Percentiles rank a stretch among this genome's conserved stretches.
phyloP scores from a whole-genome alignment of 129 eudicot genomes.

The Centaurea solstitialis region DNA sequence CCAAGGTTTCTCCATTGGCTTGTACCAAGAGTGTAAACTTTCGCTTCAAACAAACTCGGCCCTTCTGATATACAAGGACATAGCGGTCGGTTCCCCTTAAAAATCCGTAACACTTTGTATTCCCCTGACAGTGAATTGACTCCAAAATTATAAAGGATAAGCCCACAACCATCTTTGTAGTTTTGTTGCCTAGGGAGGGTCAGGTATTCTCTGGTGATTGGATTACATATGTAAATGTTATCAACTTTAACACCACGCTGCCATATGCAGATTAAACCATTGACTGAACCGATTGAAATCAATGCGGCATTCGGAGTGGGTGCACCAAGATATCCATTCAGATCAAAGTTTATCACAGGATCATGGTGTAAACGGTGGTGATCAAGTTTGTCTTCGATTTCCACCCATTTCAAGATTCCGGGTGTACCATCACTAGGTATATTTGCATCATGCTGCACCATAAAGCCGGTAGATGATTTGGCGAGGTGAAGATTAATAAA shows the following conservation, averaged over 20 bases:
- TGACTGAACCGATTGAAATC: conserved; percentile 28
- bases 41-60: conserved; percentile 12
- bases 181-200: conserved; percentile 17
- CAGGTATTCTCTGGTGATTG: conserved; percentile 38
- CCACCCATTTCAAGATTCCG: conserved; percentile 12
- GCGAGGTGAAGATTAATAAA: conserved; percentile 28
- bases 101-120: conserved; percentile 38
- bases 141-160: conserved; percentile 27
- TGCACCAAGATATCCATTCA: background rate
- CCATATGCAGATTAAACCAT: conserved; percentile 42
- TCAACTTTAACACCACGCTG: background rate
- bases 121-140: background rate
- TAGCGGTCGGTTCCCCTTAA: background rate
- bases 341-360: background rate
- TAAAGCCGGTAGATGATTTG: conserved; percentile 22
- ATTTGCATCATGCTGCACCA: conserved; percentile 15
- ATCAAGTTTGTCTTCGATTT: conserved; percentile 17
- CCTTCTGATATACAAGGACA: background rate
- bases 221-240: conserved; percentile 37
- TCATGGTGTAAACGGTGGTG: conserved; percentile 11
- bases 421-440: no score
- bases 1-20: conserved; percentile 44
- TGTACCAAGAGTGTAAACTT: conserved; percentile 49
- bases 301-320: background rate
- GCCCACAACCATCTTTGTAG: background rate